Base-by-base conservation (phyloP, 805 yeast genomes). In the Sugiyamaella chiloensis region DNA sequence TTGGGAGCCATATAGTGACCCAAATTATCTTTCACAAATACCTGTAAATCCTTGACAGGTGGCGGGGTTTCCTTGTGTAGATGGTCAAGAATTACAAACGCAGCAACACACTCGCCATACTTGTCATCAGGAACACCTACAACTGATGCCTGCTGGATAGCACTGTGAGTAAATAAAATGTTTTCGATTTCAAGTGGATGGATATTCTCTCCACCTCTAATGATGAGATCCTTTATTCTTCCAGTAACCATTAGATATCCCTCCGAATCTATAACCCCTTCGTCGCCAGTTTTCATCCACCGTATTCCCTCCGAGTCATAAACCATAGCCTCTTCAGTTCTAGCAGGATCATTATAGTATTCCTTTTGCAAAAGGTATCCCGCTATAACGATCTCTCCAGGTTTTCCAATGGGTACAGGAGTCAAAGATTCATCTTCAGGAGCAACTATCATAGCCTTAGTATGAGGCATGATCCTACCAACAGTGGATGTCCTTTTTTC, bases 211-310 rank as follows among this genome's bases (percentile, higher is more conserved):
- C 65, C 65, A 9, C 65, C 65, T 16, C 65, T 57, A 34, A 61
- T 61, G 40, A 61, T 61, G 19, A 61, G 51, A 26, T 61, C 65
- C 50, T 61, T 61, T 44, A 61, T 62, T n/a, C 65, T 53, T 7
- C 65, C 65, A 3, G 65, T 60, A 6, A 61, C 60, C 16, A 50
- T 52, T 17, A 61, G 39, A 43, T 49, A 61, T 7, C 65, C 65
- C 7, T 55, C 58, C 4, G 51, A 47, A 48, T 61, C 65, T 11
- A 61, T 48, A 17, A 44, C 41, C 2, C 63, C 65, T 48, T 61
- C 65, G 37, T 61, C 65, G 1, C 65, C 65, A 16, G 65, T 60
- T 23, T 55, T 37, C 65, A 61, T 61, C 65, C 65, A 61, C 9
- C 51, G 44, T 20, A 42, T 46, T 1, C 62, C 63, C 35, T 52